Evolutionary conservation across 768 basidiomycete genomes (phyloP), one percentile per base, ranked within the genome.

Genomic region (Trametes elegans): DNA sequence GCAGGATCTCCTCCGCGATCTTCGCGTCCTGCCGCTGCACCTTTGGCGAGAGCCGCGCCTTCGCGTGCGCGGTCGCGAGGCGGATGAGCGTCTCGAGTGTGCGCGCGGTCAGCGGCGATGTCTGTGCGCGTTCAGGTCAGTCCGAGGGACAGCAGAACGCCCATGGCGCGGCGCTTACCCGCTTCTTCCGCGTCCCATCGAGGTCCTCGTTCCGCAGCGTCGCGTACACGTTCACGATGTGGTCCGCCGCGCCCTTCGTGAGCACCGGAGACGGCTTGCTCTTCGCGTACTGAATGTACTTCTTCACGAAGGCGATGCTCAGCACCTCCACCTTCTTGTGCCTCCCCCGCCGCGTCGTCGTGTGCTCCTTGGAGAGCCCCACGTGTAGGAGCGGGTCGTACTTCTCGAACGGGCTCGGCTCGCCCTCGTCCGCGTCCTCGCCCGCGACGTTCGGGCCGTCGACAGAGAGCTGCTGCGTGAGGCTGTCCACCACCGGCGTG

Each of bases 81-180:
- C 97, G 97, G 70, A 99, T 99, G 43, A 99, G 81, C 0, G 97
- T 99, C 72, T 99, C 97, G 55, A 99, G 84, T 3, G 97, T 97
- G 80, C 97, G 95, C 18, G 97, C 96, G 3, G 97, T 99, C 63
- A 99, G 75, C 9, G 97, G 97, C 5, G 96, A 90, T 4, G 97
- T 99, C 96, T 98, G 63, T 48, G 5, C 21, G 8, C 13, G 29
- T 39, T 8, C 18, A 7, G 14, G 35, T 23, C 34, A 16, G 19
- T 13, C 2, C 24, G n/a, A 14, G n/a, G 23, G 29, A 6, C 48
- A 28, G 35, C 47, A 47, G n/a, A 64, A 46, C 31, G 34, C 28
- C 24, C 31, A 54, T 41, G 34, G 36, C 21, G 57, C 21, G 23
- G 4, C 3, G 61, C 62, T 53, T 62, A 85, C 94, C 80, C 88